A percentile compares a stretch with the other conserved stretches of the same genome.
Evolutionary conservation across 2,329 filamentous ascomycete species (phyloP).

Genomic region (Trichocomaceae sp.): DNA sequence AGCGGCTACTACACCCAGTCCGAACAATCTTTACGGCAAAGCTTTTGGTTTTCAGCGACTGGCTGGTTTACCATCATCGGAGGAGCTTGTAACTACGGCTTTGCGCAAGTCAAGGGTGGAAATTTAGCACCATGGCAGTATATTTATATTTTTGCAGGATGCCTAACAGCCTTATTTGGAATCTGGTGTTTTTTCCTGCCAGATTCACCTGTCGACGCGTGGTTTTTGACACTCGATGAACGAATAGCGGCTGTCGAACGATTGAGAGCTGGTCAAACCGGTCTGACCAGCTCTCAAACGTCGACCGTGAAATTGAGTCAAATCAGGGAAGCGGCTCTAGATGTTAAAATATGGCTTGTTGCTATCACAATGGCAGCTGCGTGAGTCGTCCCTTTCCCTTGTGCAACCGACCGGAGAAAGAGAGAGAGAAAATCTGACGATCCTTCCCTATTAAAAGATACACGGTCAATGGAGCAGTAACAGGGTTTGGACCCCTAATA

Average conservation of each 20-base stretch:
- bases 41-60: conserved; percentile 59
- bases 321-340: conserved; percentile 52
- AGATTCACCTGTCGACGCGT: conserved; percentile 59
- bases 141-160: conserved; percentile 61
- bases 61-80: conserved; percentile 58
- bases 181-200: conserved; percentile 60
- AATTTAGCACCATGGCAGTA: conserved; percentile 60
- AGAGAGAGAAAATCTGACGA: not conserved
- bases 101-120: conserved; percentile 55
- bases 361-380: conserved; percentile 63
- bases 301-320: conserved; percentile 55
- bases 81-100: conserved; percentile 59
- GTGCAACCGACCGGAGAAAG: not conserved
- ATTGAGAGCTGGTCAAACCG: conserved; percentile 56
- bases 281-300: conserved; percentile 56
- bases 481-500: conserved; percentile 64
- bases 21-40: conserved; percentile 59
- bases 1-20: conserved; percentile 58
- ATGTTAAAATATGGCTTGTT: conserved; percentile 59
- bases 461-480: conserved; percentile 65
- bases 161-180: conserved; percentile 58
- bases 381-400: conserved; percentile 22
- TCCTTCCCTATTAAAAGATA: conserved; percentile 38
- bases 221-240: conserved; percentile 61
- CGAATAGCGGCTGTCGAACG: conserved; percentile 59